These are phyloP conservation scores for Otatea glauca DNA, from an alignment of 176 grass and related monocot species.

Conservation along the genomic window DNA sequence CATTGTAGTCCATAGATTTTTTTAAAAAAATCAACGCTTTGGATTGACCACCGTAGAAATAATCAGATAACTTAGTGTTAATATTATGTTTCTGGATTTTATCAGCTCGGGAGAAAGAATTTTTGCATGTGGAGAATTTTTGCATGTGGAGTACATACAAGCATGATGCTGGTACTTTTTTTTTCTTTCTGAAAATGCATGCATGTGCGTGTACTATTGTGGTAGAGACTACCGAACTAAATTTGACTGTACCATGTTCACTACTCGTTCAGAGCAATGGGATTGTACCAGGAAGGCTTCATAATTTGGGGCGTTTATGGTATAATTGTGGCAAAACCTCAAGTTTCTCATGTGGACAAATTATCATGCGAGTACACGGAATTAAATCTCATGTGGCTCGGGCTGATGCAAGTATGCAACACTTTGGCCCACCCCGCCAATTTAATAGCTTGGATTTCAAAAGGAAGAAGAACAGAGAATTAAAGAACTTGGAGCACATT, in stretches of 20 bases:
- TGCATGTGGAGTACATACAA: not conserved
- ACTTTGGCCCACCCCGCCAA: not conserved
- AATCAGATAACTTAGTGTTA: not conserved
- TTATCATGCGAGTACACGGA: not conserved
- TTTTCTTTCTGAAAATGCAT: not conserved
- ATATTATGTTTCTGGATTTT: not conserved
- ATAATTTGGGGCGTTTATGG: not conserved
- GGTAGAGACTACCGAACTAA: not conserved
- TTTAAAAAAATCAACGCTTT: not conserved
- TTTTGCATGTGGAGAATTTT: not conserved
- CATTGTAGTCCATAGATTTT: not conserved
- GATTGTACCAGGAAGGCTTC: not conserved
- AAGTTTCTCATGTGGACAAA: not conserved
- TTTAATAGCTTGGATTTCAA: not conserved
- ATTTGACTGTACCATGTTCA: not conserved
- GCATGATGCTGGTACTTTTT: not conserved
- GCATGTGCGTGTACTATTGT: not conserved
- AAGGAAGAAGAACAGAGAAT: not conserved
- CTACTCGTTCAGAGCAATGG: not conserved
- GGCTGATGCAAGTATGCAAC: not conserved
- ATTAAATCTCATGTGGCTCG: conserved; percentile 20
- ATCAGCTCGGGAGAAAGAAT: not conserved
- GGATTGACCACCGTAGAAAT: not conserved
- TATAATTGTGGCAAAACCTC: not conserved
- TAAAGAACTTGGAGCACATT: not conserved